Evolutionary conservation across 257 asterid genomes (phyloP).

Genomic region (Capsicum chinense): DNA sequence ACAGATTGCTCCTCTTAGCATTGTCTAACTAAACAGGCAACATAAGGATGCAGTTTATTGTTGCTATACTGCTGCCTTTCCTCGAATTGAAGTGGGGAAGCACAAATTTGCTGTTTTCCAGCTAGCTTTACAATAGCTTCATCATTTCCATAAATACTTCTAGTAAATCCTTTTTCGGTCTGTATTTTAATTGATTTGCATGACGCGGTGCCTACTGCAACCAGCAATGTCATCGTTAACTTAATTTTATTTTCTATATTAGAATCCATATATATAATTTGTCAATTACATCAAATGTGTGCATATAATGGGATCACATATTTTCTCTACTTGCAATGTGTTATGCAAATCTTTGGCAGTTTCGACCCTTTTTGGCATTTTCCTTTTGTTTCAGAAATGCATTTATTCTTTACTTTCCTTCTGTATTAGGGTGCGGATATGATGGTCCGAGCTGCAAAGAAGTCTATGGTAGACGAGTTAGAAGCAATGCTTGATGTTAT

Average conservation of each 20-base stretch:
- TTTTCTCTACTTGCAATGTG: conserved; percentile 1
- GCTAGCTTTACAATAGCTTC: background rate
- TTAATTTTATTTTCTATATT: background rate
- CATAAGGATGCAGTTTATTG: background rate
- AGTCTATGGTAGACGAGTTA: conserved; percentile 80
- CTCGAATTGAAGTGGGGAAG: background rate
- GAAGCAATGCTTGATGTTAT: conserved; percentile 96
- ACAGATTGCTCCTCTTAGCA: background rate
- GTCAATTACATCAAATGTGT: background rate
- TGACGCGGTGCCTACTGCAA: background rate
- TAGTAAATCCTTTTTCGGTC: background rate
- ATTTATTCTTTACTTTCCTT: conserved; percentile 5
- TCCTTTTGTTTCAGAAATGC: background rate
- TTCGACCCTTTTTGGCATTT: background rate
- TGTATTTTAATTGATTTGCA: background rate
- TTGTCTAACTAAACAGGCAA: background rate
- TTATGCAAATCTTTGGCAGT: background rate
- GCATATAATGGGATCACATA: background rate
- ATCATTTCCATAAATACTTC: background rate
- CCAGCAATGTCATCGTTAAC: background rate
- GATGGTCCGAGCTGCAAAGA: conserved; percentile 78
- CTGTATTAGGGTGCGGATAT: conserved; percentile 72
- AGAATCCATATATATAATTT: background rate
- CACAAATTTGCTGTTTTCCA: background rate
- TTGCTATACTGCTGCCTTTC: background rate